Base-by-base conservation (phyloP, 805 yeast species). In the Allodekkera sacchari region DNA sequence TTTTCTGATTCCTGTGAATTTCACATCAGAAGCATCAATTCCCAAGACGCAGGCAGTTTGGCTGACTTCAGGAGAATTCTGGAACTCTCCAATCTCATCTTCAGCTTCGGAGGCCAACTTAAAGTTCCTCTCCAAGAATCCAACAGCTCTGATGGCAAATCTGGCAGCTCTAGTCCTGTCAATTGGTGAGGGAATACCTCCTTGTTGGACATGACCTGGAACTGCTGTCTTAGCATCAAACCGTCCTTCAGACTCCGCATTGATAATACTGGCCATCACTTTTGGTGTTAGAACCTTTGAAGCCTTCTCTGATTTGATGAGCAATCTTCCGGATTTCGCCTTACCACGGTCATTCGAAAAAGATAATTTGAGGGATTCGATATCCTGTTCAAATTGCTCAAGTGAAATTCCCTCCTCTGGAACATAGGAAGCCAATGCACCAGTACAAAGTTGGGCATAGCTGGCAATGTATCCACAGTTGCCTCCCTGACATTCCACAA, bases 401-500 rank as follows among this genome's bases (percentile, higher is more conserved):
- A 88, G 64, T 7, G 73, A 60, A 32, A 84, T 77, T 28, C 82
- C 80, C 39, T 78, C 77, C 57, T 88, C 98, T 10, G 98, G 98
- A 3, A 83, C 76, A 59, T 88, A 92, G 10, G 83, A 80, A 1
- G 89, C 92, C 38, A 81, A 78, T 3, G 97, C 95, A 36, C 98
- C 98, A 26, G 88, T 74, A 27, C 83, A 82, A 30, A 92, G 68
- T 14, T 88, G 83, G 13, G 87, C 78, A 55, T 68, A 78, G 4
- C 95, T 75, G 5, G 97, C 96, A 51, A 92, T 76, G 57, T 77
- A 92, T 12, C 98, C 99, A 10, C 92, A 81, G 55, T 85, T 81
- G 34, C 98, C 98, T 48, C 98, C 99, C 63, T 94, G 98, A 12
- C 88, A 96, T 54, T 92, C 98, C 41, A 92, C 92, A 24, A 92